A percentile compares a stretch with the other conserved stretches of the same genome.
These are phyloP conservation scores for Malus hybrid DNA, from an alignment of 331 rosid species.

Conservation along the genomic window DNA sequence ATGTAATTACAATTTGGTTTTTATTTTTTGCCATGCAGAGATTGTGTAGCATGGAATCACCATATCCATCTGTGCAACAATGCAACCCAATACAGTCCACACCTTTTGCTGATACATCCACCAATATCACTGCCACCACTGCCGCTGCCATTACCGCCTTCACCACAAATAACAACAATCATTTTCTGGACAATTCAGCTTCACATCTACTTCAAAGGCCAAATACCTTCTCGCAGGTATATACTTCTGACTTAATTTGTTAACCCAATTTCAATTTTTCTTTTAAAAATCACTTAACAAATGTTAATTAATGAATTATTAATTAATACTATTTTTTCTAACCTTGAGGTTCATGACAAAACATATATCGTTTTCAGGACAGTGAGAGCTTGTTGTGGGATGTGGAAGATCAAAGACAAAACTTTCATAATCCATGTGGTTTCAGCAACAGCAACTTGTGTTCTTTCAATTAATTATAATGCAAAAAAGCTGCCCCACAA, in stretches of 20 bases:
- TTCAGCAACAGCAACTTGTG: conserved; percentile 43
- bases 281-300: background rate
- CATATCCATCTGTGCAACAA: conserved; percentile 28
- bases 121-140: conserved; percentile 8
- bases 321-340: background rate
- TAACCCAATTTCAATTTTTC: background rate
- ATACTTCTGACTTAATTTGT: background rate
- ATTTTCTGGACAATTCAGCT: conserved; percentile 27
- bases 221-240: conserved; percentile 43
- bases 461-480: conserved; percentile 41
- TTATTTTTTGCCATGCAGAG: conserved; percentile 27
- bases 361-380: conserved; percentile 49
- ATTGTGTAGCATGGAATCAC: conserved; percentile 24
- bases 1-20: background rate
- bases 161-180: conserved; percentile 26
- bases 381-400: conserved; percentile 52
- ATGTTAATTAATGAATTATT: background rate
- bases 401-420: conserved; percentile 61
- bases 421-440: conserved; percentile 48
- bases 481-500: conserved; percentile 25
- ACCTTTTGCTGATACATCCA: conserved; percentile 33
- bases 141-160: conserved; percentile 8
- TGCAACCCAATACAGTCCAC: conserved; percentile 34
- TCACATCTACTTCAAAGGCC: conserved; percentile 39
- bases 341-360: conserved; percentile 2